A percentile compares a stretch with the other conserved stretches of the same genome.
Evolutionary conservation across 192 early-diverging fungal genomes (phyloP).

Genomic region (Entomortierella chlamydospora): DNA sequence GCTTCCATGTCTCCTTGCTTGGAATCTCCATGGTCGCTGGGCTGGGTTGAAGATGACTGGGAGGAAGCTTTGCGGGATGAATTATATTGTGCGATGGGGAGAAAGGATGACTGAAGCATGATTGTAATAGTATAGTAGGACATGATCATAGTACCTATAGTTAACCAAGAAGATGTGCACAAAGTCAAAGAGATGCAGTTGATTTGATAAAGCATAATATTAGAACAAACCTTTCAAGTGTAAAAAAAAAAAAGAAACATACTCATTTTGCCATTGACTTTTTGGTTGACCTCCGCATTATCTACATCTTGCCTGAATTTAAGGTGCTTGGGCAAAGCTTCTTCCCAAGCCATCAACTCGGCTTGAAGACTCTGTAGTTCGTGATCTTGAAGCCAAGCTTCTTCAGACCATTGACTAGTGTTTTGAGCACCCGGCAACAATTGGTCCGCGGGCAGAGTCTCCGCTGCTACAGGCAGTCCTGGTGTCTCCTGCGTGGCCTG

Average conservation of each 20-base stretch:
- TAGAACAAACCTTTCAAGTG: too few relatives aligned
- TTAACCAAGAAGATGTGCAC: background rate
- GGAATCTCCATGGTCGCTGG: background rate
- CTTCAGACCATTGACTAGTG: constrained; percentile 16
- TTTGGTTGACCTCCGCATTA: constrained; percentile 32
- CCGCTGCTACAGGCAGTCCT: too few relatives aligned
- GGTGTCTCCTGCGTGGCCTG: background rate
- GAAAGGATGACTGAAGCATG: constrained; percentile 33
- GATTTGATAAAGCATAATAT: constrained; percentile 13
- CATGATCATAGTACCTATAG: constrained; percentile 17
- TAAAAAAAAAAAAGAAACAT: background rate
- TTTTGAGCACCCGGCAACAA: background rate
- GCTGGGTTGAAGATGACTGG: background rate
- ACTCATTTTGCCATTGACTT: constrained; percentile 32
- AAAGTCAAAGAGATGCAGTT: constrained; percentile 1
- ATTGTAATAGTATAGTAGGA: constrained; percentile 41
- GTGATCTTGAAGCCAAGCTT: constrained; percentile 29
- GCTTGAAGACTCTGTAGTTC: constrained; percentile 44
- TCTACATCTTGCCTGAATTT: constrained; percentile 39
- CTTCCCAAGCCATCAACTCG: constrained; percentile 45
- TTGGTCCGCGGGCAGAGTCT: background rate
- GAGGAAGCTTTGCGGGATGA: background rate
- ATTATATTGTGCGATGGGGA: constrained; percentile 5
- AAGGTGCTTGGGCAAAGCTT: constrained; percentile 8
- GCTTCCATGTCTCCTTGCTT: background rate